A percentile compares a stretch with the other conserved stretches of the same genome.
phyloP scores from a whole-genome alignment of 2,329 filamentous ascomycete genomes.

The Aureobasidium sp. region DNA sequence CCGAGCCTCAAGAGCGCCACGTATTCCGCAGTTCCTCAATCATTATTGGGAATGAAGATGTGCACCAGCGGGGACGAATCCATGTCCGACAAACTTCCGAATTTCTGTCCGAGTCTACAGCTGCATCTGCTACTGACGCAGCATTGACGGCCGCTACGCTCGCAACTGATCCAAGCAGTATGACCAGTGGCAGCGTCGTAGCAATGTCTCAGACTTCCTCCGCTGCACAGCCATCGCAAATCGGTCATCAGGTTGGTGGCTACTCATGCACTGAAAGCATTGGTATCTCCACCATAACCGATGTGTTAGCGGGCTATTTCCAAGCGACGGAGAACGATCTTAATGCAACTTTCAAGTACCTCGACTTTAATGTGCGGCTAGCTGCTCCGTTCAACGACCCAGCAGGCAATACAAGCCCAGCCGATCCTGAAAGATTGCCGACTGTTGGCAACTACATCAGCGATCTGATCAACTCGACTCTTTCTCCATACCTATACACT shows the following conservation, averaged over 20 bases:
- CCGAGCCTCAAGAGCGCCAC: not conserved
- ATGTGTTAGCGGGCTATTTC: conserved; percentile 49
- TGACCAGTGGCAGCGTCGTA: not conserved
- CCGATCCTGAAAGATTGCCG: conserved; percentile 41
- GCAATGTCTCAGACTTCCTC: not conserved
- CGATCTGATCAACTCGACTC: conserved; percentile 39
- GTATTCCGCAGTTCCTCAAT: not conserved
- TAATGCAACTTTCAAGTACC: conserved; percentile 46
- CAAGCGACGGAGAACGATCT: conserved; percentile 47
- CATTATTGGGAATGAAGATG: not conserved
- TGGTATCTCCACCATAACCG: conserved; percentile 44
- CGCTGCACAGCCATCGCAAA: not conserved
- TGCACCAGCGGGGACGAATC: not conserved
- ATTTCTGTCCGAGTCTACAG: not conserved
- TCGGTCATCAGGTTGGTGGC: conserved; percentile 40
- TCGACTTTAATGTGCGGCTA: conserved; percentile 55
- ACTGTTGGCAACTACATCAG: conserved; percentile 38
- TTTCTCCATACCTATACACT: conserved; percentile 49
- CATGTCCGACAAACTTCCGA: conserved; percentile 11
- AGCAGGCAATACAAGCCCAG: conserved; percentile 34
- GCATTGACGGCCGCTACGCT: not conserved
- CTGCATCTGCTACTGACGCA: not conserved
- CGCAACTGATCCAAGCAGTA: not conserved
- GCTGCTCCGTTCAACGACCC: conserved; percentile 41
- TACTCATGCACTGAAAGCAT: conserved; percentile 48